Base-by-base conservation (phyloP, 169 alveolate species). In the Babesia ovis region DNA sequence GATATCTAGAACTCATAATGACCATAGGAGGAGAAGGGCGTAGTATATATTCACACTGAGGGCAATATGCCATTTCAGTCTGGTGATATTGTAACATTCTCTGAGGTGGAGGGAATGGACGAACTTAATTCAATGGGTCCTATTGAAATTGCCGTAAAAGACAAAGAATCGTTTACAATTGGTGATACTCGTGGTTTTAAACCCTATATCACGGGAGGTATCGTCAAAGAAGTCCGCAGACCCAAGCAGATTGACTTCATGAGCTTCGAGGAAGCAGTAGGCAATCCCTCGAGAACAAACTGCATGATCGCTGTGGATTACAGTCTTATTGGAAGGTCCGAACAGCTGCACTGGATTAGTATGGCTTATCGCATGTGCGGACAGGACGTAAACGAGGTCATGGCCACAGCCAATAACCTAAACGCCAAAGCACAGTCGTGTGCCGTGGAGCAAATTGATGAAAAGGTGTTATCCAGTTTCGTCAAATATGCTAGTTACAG, bases 101-200 rank as follows among this genome's bases (percentile, higher is more conserved):
- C 94, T 45, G 99, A 98, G 84, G 96, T 96, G 4, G 95, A 94
- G 77, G 99, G 99, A 46, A 97, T 97, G 99, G 89, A 85, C 6
- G 98, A 95, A 84, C 75, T 98, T 32, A 98, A 98, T 86, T 91
- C 77, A 29, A 69, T 88, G 59, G 95, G 91, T 20, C 98, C 97
- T n/a, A 88, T 90, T 50, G 85, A 87, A 58, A 93, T 96, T 59
- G 86, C 92, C 64, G 95, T 92, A 16, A 84, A 89, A 43, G 94
- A 93, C 32, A 92, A 94, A 56, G 91, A 91, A 62, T 91, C 97
- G 39, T 96, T 95, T 74, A 92, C 93, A 42, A 83, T 95, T 22
- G 95, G 96, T 31, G 99, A 96, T 68, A 92, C 97, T 11, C 68
- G 97, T 1, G 48, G 58, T 18, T 91, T 75, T 57, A 37, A 77